These are phyloP conservation scores for Sinapis alba DNA, from an alignment of 441 rosid species.

Conservation along the genomic window DNA sequence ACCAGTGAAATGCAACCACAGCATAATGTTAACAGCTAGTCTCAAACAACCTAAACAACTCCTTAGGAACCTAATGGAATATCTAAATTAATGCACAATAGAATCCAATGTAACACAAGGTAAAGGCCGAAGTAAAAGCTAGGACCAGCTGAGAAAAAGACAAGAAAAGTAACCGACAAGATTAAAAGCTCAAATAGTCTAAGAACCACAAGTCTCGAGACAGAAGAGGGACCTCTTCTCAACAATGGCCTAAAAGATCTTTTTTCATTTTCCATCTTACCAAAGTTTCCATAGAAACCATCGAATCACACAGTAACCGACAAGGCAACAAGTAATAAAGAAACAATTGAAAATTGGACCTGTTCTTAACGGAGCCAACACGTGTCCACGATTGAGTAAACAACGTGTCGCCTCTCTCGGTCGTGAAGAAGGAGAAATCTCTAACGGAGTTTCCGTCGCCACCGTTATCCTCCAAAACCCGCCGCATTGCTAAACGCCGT, in stretches of 20 bases:
- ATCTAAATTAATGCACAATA: not conserved
- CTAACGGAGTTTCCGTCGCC: constrained; percentile 44
- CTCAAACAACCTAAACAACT: not conserved
- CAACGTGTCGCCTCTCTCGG: constrained; percentile 57
- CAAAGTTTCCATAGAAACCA: not conserved
- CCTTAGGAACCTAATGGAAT: not conserved
- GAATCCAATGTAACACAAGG: constrained; percentile 11
- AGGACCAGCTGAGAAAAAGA: constrained; percentile 41
- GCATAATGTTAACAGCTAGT: not conserved
- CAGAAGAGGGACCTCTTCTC: constrained; percentile 27
- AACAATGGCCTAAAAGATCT: constrained; percentile 17
- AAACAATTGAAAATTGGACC: constrained; percentile 43
- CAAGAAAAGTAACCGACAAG: not conserved
- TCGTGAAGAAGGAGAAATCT: constrained; percentile 50
- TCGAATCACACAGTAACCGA: constrained; percentile 12
- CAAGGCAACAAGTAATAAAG: constrained; percentile 15
- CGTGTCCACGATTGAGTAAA: constrained; percentile 83
- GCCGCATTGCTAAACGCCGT: constrained; percentile 58
- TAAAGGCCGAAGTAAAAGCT: constrained; percentile 15
- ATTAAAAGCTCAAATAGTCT: not conserved
- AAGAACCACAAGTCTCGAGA: constrained; percentile 33
- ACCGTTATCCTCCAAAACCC: constrained; percentile 59
- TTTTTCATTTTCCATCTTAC: not conserved
- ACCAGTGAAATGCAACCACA: not conserved
- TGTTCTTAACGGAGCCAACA: constrained; percentile 43